Evolutionary conservation across 2,329 filamentous ascomycete genomes (phyloP).

Genomic region (Trichoderma arundinaceum): DNA sequence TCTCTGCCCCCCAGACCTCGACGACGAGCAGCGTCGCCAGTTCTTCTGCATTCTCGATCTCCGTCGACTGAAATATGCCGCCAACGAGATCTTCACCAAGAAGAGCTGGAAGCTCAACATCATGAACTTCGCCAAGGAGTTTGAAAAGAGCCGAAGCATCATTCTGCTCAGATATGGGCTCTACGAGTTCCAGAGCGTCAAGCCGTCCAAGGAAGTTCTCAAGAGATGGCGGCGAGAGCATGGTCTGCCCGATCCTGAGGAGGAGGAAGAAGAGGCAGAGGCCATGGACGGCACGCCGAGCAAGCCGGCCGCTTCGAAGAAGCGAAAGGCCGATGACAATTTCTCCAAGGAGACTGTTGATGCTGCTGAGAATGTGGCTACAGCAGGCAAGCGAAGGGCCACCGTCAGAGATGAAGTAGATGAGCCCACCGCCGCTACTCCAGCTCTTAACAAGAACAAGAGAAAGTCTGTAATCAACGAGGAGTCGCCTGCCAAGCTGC

Average conservation of each 20-base stretch:
- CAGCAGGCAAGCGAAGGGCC: conserved; percentile 57
- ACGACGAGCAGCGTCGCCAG: conserved; percentile 64
- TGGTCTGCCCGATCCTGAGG: conserved; percentile 58
- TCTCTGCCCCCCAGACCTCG: conserved; percentile 62
- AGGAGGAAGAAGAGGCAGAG: conserved; percentile 39
- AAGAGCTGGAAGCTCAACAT: conserved; percentile 69
- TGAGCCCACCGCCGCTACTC: conserved; percentile 41
- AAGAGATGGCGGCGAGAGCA: conserved; percentile 64
- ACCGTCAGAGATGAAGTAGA: conserved; percentile 48
- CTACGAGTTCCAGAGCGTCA: conserved; percentile 67
- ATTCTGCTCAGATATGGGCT: conserved; percentile 67
- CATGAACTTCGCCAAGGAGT: conserved; percentile 67
- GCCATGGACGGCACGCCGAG: conserved; percentile 30
- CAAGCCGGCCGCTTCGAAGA: conserved; percentile 50
- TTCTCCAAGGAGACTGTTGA: conserved; percentile 48
- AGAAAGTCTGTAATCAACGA: conserved; percentile 55
- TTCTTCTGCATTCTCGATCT: conserved; percentile 68
- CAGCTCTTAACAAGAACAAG: conserved; percentile 55
- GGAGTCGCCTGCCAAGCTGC: conserved; percentile 57
- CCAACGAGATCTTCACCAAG: conserved; percentile 63
- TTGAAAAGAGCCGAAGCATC: conserved; percentile 66
- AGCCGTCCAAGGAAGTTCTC: conserved; percentile 62
- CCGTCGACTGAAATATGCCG: conserved; percentile 65
- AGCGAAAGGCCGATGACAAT: conserved; percentile 64
- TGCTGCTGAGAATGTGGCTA: conserved; percentile 45